Evolutionary conservation across 2,329 filamentous ascomycete species (phyloP), one percentile per base, ranked within the genome.

Genomic region (Mollisiaceae sp.): DNA sequence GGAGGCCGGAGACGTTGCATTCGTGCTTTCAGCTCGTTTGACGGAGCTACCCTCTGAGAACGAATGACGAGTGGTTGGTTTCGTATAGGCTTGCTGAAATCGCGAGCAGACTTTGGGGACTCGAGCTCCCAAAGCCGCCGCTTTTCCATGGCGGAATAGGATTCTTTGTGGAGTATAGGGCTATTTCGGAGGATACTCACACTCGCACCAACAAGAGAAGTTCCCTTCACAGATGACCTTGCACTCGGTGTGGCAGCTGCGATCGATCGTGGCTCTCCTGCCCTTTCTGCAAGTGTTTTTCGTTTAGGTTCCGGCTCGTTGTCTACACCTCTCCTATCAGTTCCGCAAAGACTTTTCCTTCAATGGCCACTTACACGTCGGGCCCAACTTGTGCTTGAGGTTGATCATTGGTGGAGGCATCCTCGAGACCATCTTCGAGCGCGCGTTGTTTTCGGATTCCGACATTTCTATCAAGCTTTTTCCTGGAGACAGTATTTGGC

Each of bases 381-480:
- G 57, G 8, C 62, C 57, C 38, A 70, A 36, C 64, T 80, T 80
- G 69, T 87, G 83, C 78, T 89, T 89, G 66, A 83, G 63, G 14
- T 78, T 32, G 27, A 32, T 79, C 0, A 75, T 72, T 66, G 81
- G 70, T 11, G 80, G 75, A 12, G 80, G 77, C 39, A 80, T 77
- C 60, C 79, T 79, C 43, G 79, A 79, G 0, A 80, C 75, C 1
- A 78, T 75, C 59, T 82, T 82, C 22, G 78, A 75, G 59, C 86
- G 83, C 52, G 82, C 76, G 74, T 90, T 89, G 77, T 79, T 81
- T 72, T 89, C 85, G n/a, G 86, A 88, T 8, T 88, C 84, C 72
- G 79, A 82, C 70, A 86, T 83, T 72, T 89, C 86, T 11, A 81
- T 76, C 18, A 89, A 80, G 3, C 78, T 78, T 64, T 71, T 58